Evolutionary conservation across 441 rosid genomes (phyloP), one percentile per base, ranked within the genome.

Genomic region (Jatropha multifida): DNA sequence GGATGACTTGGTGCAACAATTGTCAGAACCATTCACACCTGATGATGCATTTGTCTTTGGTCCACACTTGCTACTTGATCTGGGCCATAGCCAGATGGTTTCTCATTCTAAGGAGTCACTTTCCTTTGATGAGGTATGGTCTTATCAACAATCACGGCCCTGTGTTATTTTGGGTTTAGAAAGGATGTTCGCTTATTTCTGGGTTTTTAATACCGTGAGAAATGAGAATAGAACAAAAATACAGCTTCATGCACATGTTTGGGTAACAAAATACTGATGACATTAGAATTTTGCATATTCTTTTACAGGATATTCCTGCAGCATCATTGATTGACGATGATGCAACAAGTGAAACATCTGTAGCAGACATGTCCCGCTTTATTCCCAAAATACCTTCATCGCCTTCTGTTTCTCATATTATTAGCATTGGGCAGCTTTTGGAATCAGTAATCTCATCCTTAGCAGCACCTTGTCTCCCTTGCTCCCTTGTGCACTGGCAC

Each of bases 371-470:
- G 44, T 37, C 65, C 8, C 65, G 20, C n/a, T 62, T 62, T 42
- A 37, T 62, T 62, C 65, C 65, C 44, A 62, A 62, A 62, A 62
- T 62, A 9, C 20, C 42, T 37, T 81, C 92, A 48, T 87, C 99
- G 14, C 94, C 97, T 76, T 76, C 86, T 40, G 78, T 77, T 78
- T 89, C 94, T 49, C 93, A 88, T 65, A 79, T 94, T 69, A 87
- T 94, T 77, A 87, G 97, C 88, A 86, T 96, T 73, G 94, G 98
- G 52, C 89, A 96, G 84, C 98, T 94, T 42, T 81, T 96, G 84
- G 94, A 94, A 85, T 90, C 97, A 66, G 99, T 96, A 89, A 85
- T 76, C 15, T 77, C 12, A 15, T 65, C 60, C 40, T 26, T 37
- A 26, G 67, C 65, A 48, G 26, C 37, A 4, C 48, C 11, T 17